phyloP scores from a whole-genome alignment of 768 basidiomycete genomes.

The Astraeus odoratus region DNA sequence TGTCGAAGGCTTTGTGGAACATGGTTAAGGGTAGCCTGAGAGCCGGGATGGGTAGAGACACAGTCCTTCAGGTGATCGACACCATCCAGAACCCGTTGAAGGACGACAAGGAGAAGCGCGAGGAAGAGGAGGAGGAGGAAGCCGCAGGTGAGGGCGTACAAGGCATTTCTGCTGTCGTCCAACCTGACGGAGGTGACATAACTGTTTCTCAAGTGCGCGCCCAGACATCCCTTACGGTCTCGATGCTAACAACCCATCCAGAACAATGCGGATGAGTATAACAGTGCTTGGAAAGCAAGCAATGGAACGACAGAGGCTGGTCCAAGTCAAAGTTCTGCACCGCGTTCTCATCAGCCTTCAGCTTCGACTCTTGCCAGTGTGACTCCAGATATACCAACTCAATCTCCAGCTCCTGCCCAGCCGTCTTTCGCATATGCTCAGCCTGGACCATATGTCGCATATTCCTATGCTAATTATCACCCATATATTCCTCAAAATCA shows the following conservation, averaged over 20 bases:
- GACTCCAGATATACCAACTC: slow-evolving; percentile 12
- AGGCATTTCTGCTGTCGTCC: slow-evolving; percentile 15
- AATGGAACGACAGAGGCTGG: slow-evolving; percentile 33
- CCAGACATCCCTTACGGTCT: neutral
- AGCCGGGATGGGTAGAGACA: slow-evolving; percentile 54
- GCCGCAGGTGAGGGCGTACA: slow-evolving; percentile 25
- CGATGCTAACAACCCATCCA: slow-evolving; percentile 17
- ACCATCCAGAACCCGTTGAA: slow-evolving; percentile 43
- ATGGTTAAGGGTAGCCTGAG: slow-evolving; percentile 56
- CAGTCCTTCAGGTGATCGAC: slow-evolving; percentile 50
- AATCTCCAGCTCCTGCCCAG: slow-evolving; percentile 20
- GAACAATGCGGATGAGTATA: slow-evolving; percentile 47
- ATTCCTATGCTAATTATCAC: slow-evolving; percentile 29
- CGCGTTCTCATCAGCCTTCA: slow-evolving; percentile 17
- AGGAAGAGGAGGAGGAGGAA: slow-evolving; percentile 29
- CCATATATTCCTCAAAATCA: slow-evolving; percentile 26
- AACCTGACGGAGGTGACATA: slow-evolving; percentile 18
- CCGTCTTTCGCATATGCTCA: slow-evolving; percentile 26
- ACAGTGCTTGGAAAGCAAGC: slow-evolving; percentile 59
- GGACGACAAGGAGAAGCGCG: slow-evolving; percentile 30
- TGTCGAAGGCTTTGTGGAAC: slow-evolving; percentile 67
- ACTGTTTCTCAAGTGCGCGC: slow-evolving; percentile 21
- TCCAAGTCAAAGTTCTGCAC: slow-evolving; percentile 16
- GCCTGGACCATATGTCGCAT: slow-evolving; percentile 28
- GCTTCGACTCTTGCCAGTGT: slow-evolving; percentile 15